Conservation (phyloP, 1,284 basidiomycete genomes). For the Xerocomus minutiporus region DNA sequence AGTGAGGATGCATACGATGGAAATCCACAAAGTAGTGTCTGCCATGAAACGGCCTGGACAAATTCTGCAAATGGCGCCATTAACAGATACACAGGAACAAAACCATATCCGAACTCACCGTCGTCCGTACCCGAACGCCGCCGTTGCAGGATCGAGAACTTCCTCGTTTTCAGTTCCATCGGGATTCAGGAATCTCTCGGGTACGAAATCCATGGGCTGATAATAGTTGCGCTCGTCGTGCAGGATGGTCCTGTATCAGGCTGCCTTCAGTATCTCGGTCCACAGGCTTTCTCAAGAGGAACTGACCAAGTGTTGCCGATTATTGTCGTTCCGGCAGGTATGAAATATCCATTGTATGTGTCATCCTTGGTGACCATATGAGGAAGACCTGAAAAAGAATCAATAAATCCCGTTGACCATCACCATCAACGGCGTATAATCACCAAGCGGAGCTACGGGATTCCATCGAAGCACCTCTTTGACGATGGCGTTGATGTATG, state of each 20-base stretch:
- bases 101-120: conserved; percentile 24
- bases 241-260: conserved; percentile 40
- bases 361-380: conserved; percentile 42
- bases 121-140: conserved; percentile 49
- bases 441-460: conserved; percentile 47
- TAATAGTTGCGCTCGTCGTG: conserved; percentile 41
- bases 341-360: conserved; percentile 37
- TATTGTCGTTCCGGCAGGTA: conserved; percentile 38
- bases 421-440: conserved; percentile 15
- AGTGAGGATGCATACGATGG: conserved; percentile 47
- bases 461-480: conserved; percentile 53
- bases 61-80: conserved; percentile 28
- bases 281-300: background rate
- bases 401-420: conserved; percentile 9
- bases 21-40: conserved; percentile 47
- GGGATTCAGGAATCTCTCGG: conserved; percentile 40
- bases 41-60: conserved; percentile 50
- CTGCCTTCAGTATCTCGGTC: conserved; percentile 6
- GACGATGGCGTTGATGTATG: conserved; percentile 43
- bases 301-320: conserved; percentile 40
- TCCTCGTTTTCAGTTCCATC: conserved; percentile 34
- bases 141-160: conserved; percentile 36
- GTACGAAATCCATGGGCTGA: conserved; percentile 41
- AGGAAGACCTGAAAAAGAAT: conserved; percentile 35
- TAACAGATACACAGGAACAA: background rate